These are phyloP conservation scores for Fusarium praegraminearum DNA, from an alignment of 2,329 filamentous ascomycete species.

Conservation along the genomic window DNA sequence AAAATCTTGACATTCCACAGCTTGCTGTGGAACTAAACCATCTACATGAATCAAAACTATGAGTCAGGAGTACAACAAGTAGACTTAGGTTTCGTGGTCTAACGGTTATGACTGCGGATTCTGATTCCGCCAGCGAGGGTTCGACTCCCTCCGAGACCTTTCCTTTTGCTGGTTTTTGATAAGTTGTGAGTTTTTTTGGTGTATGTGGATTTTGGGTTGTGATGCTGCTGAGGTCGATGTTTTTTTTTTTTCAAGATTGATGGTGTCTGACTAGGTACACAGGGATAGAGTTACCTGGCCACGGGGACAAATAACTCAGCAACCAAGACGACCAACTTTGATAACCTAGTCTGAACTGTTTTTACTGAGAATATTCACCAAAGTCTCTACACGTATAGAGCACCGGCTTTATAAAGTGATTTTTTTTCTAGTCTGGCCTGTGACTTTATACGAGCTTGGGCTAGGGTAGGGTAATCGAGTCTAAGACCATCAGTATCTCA, in stretches of 20 bases:
- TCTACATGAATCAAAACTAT: too few relatives aligned
- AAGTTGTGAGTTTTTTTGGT: neutral
- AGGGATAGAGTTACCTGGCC: too few relatives aligned
- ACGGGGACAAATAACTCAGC: too few relatives aligned
- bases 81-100: neutral
- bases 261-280: neutral
- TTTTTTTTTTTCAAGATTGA: neutral
- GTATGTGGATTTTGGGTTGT: too few relatives aligned
- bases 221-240: too few relatives aligned
- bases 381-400: neutral
- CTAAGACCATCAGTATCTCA: neutral
- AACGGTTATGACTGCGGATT: conserved; percentile 6
- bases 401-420: neutral
- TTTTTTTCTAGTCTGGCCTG: neutral
- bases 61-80: too few relatives aligned
- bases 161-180: neutral
- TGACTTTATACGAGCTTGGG: neutral
- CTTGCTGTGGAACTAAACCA: too few relatives aligned
- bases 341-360: neutral
- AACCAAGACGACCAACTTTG: too few relatives aligned
- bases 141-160: neutral
- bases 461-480: neutral
- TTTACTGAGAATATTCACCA: neutral
- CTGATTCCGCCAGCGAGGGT: conserved; percentile 3
- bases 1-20: neutral